phyloP scores from a whole-genome alignment of 495 filamentous ascomycete genomes.

The Astrothelium macrocarpum region DNA sequence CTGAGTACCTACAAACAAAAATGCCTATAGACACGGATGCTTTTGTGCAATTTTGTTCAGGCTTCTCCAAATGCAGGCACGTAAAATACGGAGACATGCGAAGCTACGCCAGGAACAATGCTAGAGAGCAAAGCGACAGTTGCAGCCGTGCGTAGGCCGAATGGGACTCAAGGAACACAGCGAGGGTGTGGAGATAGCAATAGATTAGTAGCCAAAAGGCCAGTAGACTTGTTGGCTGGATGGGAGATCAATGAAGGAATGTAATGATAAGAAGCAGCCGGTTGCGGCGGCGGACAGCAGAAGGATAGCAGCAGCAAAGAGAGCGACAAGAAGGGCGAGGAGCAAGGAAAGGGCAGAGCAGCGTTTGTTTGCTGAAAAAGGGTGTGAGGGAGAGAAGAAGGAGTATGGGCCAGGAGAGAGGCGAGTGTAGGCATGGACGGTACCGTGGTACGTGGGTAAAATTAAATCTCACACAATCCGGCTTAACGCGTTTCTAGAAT shows the following conservation, averaged over 20 bases:
- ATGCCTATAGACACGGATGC: neutral
- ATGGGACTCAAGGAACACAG: no score
- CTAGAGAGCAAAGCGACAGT: neutral
- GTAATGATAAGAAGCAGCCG: neutral
- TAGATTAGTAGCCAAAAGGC: slow-evolving; percentile 1
- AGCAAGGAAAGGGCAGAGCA: neutral
- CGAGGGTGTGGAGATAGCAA: neutral
- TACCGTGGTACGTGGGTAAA: slow-evolving; percentile 4
- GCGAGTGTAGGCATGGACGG: neutral
- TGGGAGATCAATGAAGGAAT: slow-evolving; percentile 4
- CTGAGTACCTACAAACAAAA: neutral
- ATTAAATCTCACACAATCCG: slow-evolving; percentile 7
- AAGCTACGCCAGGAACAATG: neutral
- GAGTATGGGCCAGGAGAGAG: slow-evolving; percentile 5
- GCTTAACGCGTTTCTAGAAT: slow-evolving; percentile 4
- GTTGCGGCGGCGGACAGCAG: neutral
- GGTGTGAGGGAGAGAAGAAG: slow-evolving; percentile 2
- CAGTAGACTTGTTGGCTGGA: neutral
- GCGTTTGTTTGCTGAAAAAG: neutral
- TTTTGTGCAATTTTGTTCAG: neutral
- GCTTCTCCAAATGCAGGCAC: neutral
- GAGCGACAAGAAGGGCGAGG: slow-evolving; percentile 1
- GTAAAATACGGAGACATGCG: no score
- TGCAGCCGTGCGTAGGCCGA: no score
- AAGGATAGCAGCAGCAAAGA: neutral